Evolutionary conservation across 306 rosid species (phyloP).

Genomic region (Trichosanthes cucumerina): DNA sequence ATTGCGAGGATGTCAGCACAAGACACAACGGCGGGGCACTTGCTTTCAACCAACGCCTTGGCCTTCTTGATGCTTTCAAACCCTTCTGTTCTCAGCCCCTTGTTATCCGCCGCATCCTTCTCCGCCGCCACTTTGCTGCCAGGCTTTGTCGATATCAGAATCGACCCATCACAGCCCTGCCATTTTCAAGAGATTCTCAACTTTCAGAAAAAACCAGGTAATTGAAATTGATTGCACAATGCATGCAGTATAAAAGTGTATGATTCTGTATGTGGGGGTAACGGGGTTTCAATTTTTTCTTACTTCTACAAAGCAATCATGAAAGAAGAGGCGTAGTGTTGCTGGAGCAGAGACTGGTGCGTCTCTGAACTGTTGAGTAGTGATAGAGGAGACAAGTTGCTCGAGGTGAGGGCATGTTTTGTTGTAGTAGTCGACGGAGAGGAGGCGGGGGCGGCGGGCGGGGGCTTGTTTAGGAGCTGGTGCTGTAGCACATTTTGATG

Average conservation of each 20-base stretch:
- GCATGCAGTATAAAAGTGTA: constrained; percentile 13
- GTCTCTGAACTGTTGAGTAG: constrained; percentile 68
- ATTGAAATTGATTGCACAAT: not conserved
- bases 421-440: constrained; percentile 49
- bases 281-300: not conserved
- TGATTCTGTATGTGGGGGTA: constrained; percentile 8
- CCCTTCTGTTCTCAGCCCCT: constrained; percentile 53
- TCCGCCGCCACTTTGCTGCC: constrained; percentile 57
- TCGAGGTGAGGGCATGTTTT: constrained; percentile 77
- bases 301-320: constrained; percentile 93
- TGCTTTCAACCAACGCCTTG: constrained; percentile 64
- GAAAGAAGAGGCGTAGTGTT: constrained; percentile 83
- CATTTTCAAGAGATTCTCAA: constrained; percentile 2
- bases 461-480: not conserved
- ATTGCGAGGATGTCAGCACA: constrained; percentile 93
- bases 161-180: constrained; percentile 90
- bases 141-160: constrained; percentile 42
- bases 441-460: constrained; percentile 31
- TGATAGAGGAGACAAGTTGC: constrained; percentile 51
- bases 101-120: constrained; percentile 69
- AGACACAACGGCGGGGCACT: constrained; percentile 78
- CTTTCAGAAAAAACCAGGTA: not conserved
- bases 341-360: constrained; percentile 83
- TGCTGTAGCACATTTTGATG: constrained; percentile 22
- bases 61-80: constrained; percentile 64